Base-by-base conservation (phyloP, 1,139 yeast species). In the Wickerhamiella infanticola region DNA sequence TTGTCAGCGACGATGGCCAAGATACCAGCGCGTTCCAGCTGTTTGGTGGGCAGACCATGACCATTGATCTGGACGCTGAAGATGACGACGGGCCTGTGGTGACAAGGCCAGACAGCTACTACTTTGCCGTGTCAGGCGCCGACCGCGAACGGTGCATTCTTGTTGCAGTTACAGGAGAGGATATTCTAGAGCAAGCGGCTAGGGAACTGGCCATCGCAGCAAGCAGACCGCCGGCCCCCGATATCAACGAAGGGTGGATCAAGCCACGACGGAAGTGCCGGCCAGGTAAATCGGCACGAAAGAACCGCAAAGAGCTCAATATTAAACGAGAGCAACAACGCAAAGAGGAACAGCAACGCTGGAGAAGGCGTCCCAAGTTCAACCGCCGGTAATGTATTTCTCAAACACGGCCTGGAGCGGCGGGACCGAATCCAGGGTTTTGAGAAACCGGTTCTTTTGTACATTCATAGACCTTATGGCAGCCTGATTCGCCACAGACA, bases 221-320 rank as follows among this genome's bases (percentile, higher is more conserved):
- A 52, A 48, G 50, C 52, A 46, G 58, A 36, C 60, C 52, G 36
- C 53, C 54, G 6, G 56, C 53, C 9, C 50, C 55, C 33, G 60
- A 57, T 26, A 52, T 50, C 8, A 50, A 57, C 43, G 54, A 53
- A 4, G 51, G 49, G 27, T 50, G 45, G 33, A 55, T 52, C 9
- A 47, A 51, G 24, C 51, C 45, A 39, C 46, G 48, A 31, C 51
- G 50, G 40, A 50, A 55, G 36, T 50, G 56, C 27, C 47, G 65
- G 13, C 66, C 66, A 1, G 64, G 67, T 11, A 61, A 61, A 47
- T 55, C 55, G 47, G 54, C 63, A 2, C 54, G 67, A 4, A 48
- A 47, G 39, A 48, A 48, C 41, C 44, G 43, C 39, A 42, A 48
- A 29, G 37, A 38, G 37, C 43, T 46, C 24, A 39, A 53, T 24